phyloP scores from a whole-genome alignment of 1,139 yeast genomes.

The Kodamaea sp. region DNA sequence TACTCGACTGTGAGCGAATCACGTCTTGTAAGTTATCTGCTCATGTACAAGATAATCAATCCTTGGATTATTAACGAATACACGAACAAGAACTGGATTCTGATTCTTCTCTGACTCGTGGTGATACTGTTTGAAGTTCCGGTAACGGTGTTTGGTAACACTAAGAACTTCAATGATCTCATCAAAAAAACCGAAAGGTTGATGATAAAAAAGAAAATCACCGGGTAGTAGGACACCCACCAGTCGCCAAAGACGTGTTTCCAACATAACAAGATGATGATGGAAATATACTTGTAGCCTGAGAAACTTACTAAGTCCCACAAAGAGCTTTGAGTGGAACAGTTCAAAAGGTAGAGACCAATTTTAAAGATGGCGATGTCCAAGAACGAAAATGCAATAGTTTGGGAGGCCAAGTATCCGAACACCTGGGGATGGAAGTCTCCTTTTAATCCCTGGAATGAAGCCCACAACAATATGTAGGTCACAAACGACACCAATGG shows the following conservation, averaged over 20 bases:
- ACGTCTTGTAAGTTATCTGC: no score
- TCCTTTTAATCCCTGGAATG: slow-evolving; percentile 84
- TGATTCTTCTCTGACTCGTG: slow-evolving; percentile 71
- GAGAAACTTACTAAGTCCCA: slow-evolving; percentile 89
- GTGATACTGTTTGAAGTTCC: slow-evolving; percentile 56
- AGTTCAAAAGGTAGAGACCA: slow-evolving; percentile 47
- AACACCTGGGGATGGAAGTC: slow-evolving; percentile 91
- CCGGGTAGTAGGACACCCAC: slow-evolving; percentile 39
- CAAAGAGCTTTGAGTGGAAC: slow-evolving; percentile 56
- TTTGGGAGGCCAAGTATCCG: slow-evolving; percentile 88
- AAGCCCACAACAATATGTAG: slow-evolving; percentile 81
- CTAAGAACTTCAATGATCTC: slow-evolving; percentile 80
- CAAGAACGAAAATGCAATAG: slow-evolving; percentile 76
- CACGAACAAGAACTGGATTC: slow-evolving; percentile 82
- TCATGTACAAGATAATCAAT: slow-evolving; percentile 27
- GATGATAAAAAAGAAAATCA: slow-evolving; percentile 47
- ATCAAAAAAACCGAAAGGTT: slow-evolving; percentile 69
- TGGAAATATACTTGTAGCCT: slow-evolving; percentile 92
- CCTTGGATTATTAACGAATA: slow-evolving; percentile 82
- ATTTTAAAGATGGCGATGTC: slow-evolving; percentile 56
- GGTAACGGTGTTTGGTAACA: slow-evolving; percentile 51
- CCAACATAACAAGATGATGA: slow-evolving; percentile 54
- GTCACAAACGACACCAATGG: slow-evolving; percentile 94
- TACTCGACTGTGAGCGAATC: no score
- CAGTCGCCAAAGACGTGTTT: slow-evolving; percentile 42